These are phyloP conservation scores for Aureobasidium sp. DNA, from an alignment of 2,329 filamentous ascomycete genomes.

Conservation along the genomic window DNA sequence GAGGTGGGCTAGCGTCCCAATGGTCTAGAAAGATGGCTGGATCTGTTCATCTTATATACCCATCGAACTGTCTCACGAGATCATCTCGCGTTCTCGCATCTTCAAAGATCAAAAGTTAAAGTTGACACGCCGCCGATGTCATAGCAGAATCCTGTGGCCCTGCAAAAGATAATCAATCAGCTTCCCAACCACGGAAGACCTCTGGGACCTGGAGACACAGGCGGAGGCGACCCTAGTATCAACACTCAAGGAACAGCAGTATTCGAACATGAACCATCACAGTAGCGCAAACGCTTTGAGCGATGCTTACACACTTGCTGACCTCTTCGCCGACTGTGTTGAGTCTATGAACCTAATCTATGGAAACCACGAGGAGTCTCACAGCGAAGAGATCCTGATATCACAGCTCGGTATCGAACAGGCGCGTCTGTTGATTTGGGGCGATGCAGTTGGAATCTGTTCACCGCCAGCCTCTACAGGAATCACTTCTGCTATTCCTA, in stretches of 20 bases:
- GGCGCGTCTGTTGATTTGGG: slow-evolving; percentile 42
- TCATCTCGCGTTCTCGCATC: not conserved
- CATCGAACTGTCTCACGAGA: not conserved
- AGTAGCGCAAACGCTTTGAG: slow-evolving; percentile 24
- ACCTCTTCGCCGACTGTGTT: slow-evolving; percentile 41
- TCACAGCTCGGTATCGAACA: slow-evolving; percentile 41
- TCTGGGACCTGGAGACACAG: not conserved
- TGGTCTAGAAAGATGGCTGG: slow-evolving; percentile 11
- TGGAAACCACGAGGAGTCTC: slow-evolving; percentile 36
- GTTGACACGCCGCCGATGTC: slow-evolving; percentile 9
- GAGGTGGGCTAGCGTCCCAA: slow-evolving; percentile 6
- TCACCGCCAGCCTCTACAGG: slow-evolving; percentile 36
- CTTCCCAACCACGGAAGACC: not conserved
- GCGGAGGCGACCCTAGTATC: not conserved
- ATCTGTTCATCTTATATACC: not conserved
- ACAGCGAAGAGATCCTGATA: slow-evolving; percentile 38
- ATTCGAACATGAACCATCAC: not conserved
- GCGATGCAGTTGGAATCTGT: slow-evolving; percentile 40
- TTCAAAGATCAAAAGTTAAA: not conserved
- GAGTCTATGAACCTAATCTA: slow-evolving; percentile 43
- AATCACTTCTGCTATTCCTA: slow-evolving; percentile 39
- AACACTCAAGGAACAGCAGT: not conserved
- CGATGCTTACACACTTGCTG: slow-evolving; percentile 37
- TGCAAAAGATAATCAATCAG: not conserved
- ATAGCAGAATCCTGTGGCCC: not conserved